These are phyloP conservation scores for Coemansia sp. DNA, from an alignment of 192 early-diverging fungal genomes.

Conservation along the genomic window DNA sequence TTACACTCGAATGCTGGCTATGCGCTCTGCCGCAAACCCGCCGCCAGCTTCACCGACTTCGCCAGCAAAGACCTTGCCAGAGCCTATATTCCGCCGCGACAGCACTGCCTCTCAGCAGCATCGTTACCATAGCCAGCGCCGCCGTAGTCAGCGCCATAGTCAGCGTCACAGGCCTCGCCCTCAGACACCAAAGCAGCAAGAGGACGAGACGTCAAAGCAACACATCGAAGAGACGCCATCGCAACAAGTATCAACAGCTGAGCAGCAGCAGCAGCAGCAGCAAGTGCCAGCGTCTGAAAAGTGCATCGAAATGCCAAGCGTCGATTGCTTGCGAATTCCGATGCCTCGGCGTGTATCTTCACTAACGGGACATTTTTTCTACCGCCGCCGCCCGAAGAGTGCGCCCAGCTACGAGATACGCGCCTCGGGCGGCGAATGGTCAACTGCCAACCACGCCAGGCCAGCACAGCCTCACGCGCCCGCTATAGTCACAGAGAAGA, in stretches of 20 bases:
- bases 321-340: slow-evolving; percentile 1
- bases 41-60: background rate
- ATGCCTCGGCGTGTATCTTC: background rate
- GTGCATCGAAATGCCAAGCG: background rate
- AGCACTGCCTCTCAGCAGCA: slow-evolving; percentile 19
- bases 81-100: background rate
- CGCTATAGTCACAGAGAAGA: background rate
- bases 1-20: slow-evolving; percentile 31
- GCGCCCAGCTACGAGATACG: background rate
- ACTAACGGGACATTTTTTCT: slow-evolving; percentile 22
- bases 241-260: background rate
- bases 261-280: background rate
- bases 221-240: background rate
- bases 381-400: slow-evolving; percentile 22
- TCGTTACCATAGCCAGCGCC: slow-evolving; percentile 10
- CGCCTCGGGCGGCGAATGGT: slow-evolving; percentile 19
- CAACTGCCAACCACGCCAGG: slow-evolving; percentile 1
- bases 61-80: slow-evolving; percentile 8
- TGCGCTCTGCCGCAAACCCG: slow-evolving; percentile 17
- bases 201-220: background rate
- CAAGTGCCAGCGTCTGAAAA: background rate
- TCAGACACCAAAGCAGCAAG: background rate
- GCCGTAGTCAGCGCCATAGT: background rate
- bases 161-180: background rate
- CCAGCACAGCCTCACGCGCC: background rate